Evolutionary conservation across 148 eudicot species (phyloP).

Genomic region (Fagopyrum tataricum): DNA sequence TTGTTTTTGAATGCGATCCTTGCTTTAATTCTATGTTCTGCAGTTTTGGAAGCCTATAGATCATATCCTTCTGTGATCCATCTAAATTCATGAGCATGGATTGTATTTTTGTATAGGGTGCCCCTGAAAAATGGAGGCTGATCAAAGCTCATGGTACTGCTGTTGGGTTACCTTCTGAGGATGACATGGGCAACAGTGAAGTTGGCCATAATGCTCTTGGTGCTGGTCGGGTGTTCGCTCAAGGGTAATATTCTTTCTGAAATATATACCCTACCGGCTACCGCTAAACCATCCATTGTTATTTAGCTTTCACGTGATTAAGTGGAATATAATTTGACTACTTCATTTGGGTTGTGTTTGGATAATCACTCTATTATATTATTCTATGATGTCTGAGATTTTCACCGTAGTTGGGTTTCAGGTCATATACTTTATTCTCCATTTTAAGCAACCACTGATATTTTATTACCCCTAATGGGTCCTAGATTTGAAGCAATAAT

Average conservation of each 20-base stretch:
- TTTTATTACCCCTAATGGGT: not conserved
- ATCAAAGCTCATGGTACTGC: conserved; percentile 92
- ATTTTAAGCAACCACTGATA: not conserved
- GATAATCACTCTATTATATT: not conserved
- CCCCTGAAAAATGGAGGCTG: conserved; percentile 84
- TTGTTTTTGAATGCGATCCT: not conserved
- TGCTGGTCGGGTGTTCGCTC: conserved; percentile 86
- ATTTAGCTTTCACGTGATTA: not conserved
- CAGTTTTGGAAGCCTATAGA: not conserved
- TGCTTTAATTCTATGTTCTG: not conserved
- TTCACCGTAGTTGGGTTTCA: not conserved
- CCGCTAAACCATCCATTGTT: not conserved
- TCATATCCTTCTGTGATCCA: not conserved
- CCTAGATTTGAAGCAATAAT: no score
- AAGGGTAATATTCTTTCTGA: conserved; percentile 47
- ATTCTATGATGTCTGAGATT: not conserved
- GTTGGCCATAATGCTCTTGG: conserved; percentile 99
- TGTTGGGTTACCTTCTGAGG: conserved; percentile 93
- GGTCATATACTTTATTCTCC: not conserved
- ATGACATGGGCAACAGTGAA: conserved; percentile 99
- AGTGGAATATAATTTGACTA: not conserved
- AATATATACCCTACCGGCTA: not conserved
- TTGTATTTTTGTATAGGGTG: conserved; percentile 40
- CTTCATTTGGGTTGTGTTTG: not conserved
- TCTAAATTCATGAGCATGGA: not conserved